phyloP scores from a whole-genome alignment of 106 monocot species.

The Acorus gramineus region DNA sequence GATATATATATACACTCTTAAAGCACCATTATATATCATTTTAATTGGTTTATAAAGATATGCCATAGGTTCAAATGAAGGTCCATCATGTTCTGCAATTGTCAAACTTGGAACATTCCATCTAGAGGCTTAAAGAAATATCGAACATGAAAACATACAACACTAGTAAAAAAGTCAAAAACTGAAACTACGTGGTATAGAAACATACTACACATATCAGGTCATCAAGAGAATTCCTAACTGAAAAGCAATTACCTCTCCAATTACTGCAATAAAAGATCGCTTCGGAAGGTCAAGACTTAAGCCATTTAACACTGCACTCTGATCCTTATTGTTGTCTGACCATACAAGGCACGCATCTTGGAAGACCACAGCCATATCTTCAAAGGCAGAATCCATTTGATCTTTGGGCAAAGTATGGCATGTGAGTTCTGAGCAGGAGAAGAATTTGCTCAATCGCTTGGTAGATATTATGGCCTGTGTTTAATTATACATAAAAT shows the following conservation, averaged over 20 bases:
- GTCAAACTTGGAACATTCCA: too few relatives aligned
- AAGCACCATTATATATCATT: too few relatives aligned
- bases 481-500: background rate
- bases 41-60: too few relatives aligned
- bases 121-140: too few relatives aligned
- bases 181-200: too few relatives aligned
- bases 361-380: background rate
- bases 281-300: conserved; percentile 57
- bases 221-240: background rate
- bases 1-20: too few relatives aligned
- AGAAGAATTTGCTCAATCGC: conserved; percentile 81
- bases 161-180: too few relatives aligned
- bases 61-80: too few relatives aligned
- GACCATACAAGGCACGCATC: conserved; percentile 62
- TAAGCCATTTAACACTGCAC: conserved; percentile 29
- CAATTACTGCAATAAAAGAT: conserved; percentile 57
- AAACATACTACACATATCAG: background rate
- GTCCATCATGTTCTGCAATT: too few relatives aligned
- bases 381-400: conserved; percentile 23
- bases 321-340: conserved; percentile 24
- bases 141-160: too few relatives aligned
- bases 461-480: conserved; percentile 83
- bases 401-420: background rate
- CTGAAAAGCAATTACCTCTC: conserved; percentile 52
- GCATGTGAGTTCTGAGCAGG: conserved; percentile 39